A percentile compares a stretch with the other conserved stretches of the same genome.
These are phyloP conservation scores for Arthroderma sp. DNA, from an alignment of 2,329 filamentous ascomycete species.

Conservation along the genomic window DNA sequence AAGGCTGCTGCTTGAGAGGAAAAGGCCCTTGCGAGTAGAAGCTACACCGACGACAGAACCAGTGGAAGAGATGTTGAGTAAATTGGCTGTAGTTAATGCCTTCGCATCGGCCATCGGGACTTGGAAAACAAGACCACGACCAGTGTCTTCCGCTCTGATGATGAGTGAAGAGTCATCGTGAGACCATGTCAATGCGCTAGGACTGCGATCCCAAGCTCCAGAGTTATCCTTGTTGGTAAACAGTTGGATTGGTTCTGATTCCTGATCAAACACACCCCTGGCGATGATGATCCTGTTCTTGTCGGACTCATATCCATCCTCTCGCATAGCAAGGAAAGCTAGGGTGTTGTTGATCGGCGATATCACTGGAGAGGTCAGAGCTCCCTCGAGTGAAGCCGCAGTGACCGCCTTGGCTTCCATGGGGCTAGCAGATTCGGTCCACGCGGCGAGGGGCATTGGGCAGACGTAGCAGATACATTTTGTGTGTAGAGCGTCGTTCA, in stretches of 20 bases:
- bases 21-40: conserved; percentile 27
- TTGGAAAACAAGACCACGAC: conserved; percentile 34
- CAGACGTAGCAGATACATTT: conserved; percentile 37
- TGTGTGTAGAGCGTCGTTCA: conserved; percentile 38
- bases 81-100: conserved; percentile 18
- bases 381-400: conserved; percentile 26
- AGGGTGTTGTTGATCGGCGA: conserved; percentile 34
- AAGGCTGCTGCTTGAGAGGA: conserved; percentile 34
- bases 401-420: conserved; percentile 20
- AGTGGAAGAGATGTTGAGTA: conserved; percentile 30
- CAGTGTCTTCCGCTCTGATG: conserved; percentile 32
- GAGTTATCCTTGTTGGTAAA: conserved; percentile 29
- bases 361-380: conserved; percentile 35
- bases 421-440: conserved; percentile 29
- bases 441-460: conserved; percentile 26
- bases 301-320: conserved; percentile 38
- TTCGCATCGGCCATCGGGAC: conserved; percentile 21
- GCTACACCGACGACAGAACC: conserved; percentile 33
- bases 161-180: conserved; percentile 32
- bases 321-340: conserved; percentile 33
- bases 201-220: conserved; percentile 34
- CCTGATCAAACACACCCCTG: conserved; percentile 29
- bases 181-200: conserved; percentile 31
- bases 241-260: conserved; percentile 21
- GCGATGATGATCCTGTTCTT: conserved; percentile 33